Evolutionary conservation across 306 rosid species (phyloP), one percentile per base, ranked within the genome.

Genomic region (Prosopis cineraria): DNA sequence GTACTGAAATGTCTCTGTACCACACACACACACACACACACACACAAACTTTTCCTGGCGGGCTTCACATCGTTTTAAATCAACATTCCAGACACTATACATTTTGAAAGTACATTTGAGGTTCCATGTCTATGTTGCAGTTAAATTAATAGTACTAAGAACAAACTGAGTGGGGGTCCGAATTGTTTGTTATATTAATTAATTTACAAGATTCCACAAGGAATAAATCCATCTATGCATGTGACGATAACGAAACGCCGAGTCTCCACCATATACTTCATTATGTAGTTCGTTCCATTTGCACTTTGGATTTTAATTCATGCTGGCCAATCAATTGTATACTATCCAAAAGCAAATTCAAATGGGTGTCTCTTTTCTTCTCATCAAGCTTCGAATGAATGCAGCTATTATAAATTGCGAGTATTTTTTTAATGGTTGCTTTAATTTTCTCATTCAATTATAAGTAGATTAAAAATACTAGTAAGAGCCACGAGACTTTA

Each of bases 361-460:
- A 36, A 9, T 3, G 47, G 19, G 48, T 43, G 6, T 37, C 45
- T 2, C 13, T 7, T 29, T 69, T 10, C 9, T 16, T 58, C 16
- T 48, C n/a, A 4, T 40, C 72, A 20, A 30, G 62, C 48, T 78
- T 69, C 20, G 81, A 78, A 78, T 69, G 44, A 68, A 56, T 78
- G 68, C 60, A 47, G 27, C 12, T 1, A n/a, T 50, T 19, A n/a
- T n/a, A 19, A 17, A 48, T 48, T 19, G 19, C 24, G 24, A 6
- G 10, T 19, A 48, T 34, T 6, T 34, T 6, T 34, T 34, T n/a
- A n/a, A n/a, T n/a, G n/a, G n/a, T n/a, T n/a, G n/a, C n/a, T n/a
- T n/a, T n/a, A n/a, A n/a, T n/a, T n/a, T n/a, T n/a, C n/a, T n/a
- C n/a, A n/a, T n/a, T n/a, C n/a, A n/a, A n/a, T n/a, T n/a, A n/a